phyloP scores from a whole-genome alignment of 257 asterid genomes.

The Misopates orontium region DNA sequence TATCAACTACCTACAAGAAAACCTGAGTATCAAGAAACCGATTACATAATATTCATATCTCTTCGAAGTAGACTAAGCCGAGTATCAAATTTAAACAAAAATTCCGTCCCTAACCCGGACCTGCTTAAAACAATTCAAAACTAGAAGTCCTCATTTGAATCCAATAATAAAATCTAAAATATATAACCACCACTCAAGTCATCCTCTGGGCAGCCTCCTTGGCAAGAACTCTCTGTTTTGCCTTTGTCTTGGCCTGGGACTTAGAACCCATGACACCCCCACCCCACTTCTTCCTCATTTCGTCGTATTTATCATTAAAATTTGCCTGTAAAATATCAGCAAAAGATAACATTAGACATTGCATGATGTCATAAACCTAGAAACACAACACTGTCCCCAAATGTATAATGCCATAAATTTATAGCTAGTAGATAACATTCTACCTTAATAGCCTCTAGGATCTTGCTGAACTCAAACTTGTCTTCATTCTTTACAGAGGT shows the following conservation, averaged over 20 bases:
- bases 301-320: conserved; percentile 51
- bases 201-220: conserved; percentile 49
- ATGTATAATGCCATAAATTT: background rate
- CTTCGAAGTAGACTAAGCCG: background rate
- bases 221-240: conserved; percentile 42
- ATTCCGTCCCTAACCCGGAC: background rate
- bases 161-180: background rate
- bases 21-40: background rate
- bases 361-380: background rate
- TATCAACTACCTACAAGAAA: background rate
- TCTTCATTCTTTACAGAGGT: conserved; percentile 58
- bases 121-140: conserved; percentile 1
- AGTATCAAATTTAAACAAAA: conserved; percentile 1
- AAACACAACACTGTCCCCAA: background rate
- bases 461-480: conserved; percentile 53
- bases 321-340: conserved; percentile 35
- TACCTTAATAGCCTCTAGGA: conserved; percentile 56
- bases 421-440: background rate
- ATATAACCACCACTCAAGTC: conserved; percentile 21
- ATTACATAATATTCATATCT: background rate
- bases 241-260: conserved; percentile 48
- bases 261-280: conserved; percentile 61
- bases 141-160: background rate
- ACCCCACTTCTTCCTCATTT: conserved; percentile 55
- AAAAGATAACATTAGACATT: background rate